Evolutionary conservation across 345 rosid genomes (phyloP), one percentile per base, ranked within the genome.

Genomic region (Eucalyptus paniculata): DNA sequence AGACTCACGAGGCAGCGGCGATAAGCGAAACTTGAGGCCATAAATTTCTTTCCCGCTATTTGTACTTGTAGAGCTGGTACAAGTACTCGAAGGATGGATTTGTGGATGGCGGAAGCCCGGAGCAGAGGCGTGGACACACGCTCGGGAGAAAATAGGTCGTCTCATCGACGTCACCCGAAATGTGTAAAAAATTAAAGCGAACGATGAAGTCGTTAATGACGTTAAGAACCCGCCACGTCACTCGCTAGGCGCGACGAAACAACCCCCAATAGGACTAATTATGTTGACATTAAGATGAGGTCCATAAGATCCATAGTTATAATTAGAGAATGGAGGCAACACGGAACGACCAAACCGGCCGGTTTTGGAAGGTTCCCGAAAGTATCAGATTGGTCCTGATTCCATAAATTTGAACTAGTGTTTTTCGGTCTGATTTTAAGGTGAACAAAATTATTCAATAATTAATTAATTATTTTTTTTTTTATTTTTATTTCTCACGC

Each of bases 321-420:
- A 24, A 56, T 24, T 56, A 56, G 28, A 56, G 58, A 53, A 53
- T 19, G 24, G 58, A 19, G 10, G 24, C 1, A 53, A 53, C 58
- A 53, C 9, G 1, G 24, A 53, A 53, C 5, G 24, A 53, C 24
- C 24, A 53, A 8, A 53, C 24, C 10, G 2, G 58, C 56, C 10
- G 10, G 24, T 53, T 53, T 53, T 7, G 24, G 23, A 19, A 53
- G 58, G 10, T 19, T 53, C 4, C 5, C 1, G 0, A 1, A 53
- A 8, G 24, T 21, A 8, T 19, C 24, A 0, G 1, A 1, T 5
- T 8, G 2, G 5, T 53, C 10, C 24, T 19, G 24, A 53, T 53
- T 53, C 56, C 10, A 53, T 53, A 7, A 53, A 53, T 1, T 53
- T 53, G 56, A 53, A 53, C 56, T 1, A 53, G 56, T 53, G 24